phyloP scores from a whole-genome alignment of 352 stramenopile species.

The Phytophthora tentaculata region DNA sequence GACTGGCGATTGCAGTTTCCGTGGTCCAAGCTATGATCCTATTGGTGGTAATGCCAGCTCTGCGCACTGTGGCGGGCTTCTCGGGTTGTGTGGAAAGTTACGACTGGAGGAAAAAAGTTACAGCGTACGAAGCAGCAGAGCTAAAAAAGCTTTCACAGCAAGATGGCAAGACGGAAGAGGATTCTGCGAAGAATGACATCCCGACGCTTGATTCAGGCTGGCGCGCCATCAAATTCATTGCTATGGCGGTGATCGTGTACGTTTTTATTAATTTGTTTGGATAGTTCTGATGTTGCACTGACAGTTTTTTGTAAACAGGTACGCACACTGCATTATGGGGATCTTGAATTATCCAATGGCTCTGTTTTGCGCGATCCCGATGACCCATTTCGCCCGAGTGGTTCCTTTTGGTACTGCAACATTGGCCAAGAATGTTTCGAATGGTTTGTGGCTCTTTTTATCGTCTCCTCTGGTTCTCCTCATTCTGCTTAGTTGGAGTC shows the following conservation, averaged over 20 bases:
- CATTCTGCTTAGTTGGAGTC: constrained; percentile 29
- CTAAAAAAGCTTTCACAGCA: constrained; percentile 17
- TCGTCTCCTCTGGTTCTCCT: constrained; percentile 62
- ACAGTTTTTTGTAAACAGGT: constrained; percentile 40
- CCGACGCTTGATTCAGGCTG: constrained; percentile 50
- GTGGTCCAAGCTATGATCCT: constrained; percentile 35
- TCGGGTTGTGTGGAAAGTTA: constrained; percentile 49
- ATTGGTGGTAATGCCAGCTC: constrained; percentile 25
- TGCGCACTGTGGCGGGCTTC: constrained; percentile 40
- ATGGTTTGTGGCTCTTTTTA: constrained; percentile 52
- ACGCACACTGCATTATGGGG: constrained; percentile 72
- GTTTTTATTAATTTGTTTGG: constrained; percentile 13
- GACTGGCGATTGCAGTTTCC: constrained; percentile 33
- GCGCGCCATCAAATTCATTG: constrained; percentile 63
- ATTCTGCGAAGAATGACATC: constrained; percentile 5
- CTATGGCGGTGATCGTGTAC: constrained; percentile 64
- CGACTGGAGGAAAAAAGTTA: constrained; percentile 48
- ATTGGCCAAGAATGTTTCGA: constrained; percentile 33
- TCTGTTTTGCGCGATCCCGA: constrained; percentile 67
- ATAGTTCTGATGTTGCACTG: constrained; percentile 8
- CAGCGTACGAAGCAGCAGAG: constrained; percentile 42
- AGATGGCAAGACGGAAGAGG: neutral
- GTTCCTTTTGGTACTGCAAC: constrained; percentile 40
- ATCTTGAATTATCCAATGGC: constrained; percentile 88
- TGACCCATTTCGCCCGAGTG: constrained; percentile 66